Base-by-base conservation (phyloP, 2,329 filamentous ascomycete genomes). In the Fusarium pininemorale region DNA sequence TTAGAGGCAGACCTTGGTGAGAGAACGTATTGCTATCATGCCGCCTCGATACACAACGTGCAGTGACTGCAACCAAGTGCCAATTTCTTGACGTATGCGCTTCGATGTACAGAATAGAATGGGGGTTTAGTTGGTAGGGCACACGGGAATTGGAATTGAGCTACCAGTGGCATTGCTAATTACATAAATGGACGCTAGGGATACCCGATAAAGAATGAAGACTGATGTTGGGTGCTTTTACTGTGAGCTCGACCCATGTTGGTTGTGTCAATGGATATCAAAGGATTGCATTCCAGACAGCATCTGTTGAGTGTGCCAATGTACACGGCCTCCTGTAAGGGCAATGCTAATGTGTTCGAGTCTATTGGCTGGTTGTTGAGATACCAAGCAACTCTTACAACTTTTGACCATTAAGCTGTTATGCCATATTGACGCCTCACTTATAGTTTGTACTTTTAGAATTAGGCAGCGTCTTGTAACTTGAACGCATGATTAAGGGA, bases 21-120 rank as follows among this genome's bases (percentile, higher is more conserved):
- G 48, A 22, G 47, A 47, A 54, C 55, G 20, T 22, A 30, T 28
- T 35, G 41, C 28, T 18, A 45, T 45, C 26, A 16, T 62, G 26
- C 22, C 39, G 35, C 20, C 26, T 61, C 51, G 53, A 55, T 57
- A 57, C 12, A 32, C n/a, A 30, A 7, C 20, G 16, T 51, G 35
- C 28, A 51, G 38, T 26, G 60, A 14, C 37, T 38, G 22, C 32
- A 57, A 28, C 44, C 22, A 54, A 37, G 37, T 26, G 39, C 11
- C 45, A 24, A 28, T 39, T 26, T 39, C 35, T 41, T 28, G 41
- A n/a, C 39, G 20, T 24, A 55, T 32, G 42, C 56, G 39, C 53
- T 61, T 63, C 54, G 28, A 66, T 72, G 72, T 76, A 75, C 41
- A 58, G 50, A 54, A 72, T 75, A 77, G 73, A 77, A 62, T 77